A percentile compares a stretch with the other conserved stretches of the same genome.
These are phyloP conservation scores for Chrysosporium queenslandicum DNA, from an alignment of 2,329 filamentous ascomycete genomes.

Conservation along the genomic window DNA sequence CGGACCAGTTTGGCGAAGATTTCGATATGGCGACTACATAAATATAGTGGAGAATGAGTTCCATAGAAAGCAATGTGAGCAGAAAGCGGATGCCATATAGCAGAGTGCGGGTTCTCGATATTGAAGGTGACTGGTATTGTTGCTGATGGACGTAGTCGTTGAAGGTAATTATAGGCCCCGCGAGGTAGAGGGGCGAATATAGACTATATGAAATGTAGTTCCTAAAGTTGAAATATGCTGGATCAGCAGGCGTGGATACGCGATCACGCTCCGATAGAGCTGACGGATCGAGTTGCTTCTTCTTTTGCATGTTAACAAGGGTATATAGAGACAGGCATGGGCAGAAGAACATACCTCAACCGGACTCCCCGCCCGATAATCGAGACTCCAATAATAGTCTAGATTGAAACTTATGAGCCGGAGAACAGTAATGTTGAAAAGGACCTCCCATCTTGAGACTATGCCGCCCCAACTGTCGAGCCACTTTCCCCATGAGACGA, in stretches of 20 bases:
- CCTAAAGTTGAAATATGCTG: slow-evolving; percentile 61
- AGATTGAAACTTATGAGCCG: slow-evolving; percentile 93
- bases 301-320: slow-evolving; percentile 51
- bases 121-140: slow-evolving; percentile 61
- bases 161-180: slow-evolving; percentile 90
- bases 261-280: slow-evolving; percentile 83
- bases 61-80: slow-evolving; percentile 74
- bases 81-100: slow-evolving; percentile 77
- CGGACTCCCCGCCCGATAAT: slow-evolving; percentile 53
- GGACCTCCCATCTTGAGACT: slow-evolving; percentile 86
- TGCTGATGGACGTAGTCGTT: slow-evolving; percentile 92
- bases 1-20: slow-evolving; percentile 63
- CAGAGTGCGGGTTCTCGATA: slow-evolving; percentile 59
- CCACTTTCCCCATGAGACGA: slow-evolving; percentile 56
- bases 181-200: slow-evolving; percentile 86
- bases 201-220: slow-evolving; percentile 85
- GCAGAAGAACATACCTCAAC: slow-evolving; percentile 59
- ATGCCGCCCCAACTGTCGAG: slow-evolving; percentile 74
- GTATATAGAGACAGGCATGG: slow-evolving; percentile 1
- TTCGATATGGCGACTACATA: slow-evolving; percentile 91
- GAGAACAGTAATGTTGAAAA: slow-evolving; percentile 92
- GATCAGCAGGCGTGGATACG: slow-evolving; percentile 61
- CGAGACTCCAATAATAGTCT: slow-evolving; percentile 87
- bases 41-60: slow-evolving; percentile 79
- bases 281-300: slow-evolving; percentile 94